Percentiles rank a stretch among this genome's conserved stretches.
Conservation (phyloP, 2,329 filamentous ascomycete species). For the Parasarocladium wereldwijsianum region DNA sequence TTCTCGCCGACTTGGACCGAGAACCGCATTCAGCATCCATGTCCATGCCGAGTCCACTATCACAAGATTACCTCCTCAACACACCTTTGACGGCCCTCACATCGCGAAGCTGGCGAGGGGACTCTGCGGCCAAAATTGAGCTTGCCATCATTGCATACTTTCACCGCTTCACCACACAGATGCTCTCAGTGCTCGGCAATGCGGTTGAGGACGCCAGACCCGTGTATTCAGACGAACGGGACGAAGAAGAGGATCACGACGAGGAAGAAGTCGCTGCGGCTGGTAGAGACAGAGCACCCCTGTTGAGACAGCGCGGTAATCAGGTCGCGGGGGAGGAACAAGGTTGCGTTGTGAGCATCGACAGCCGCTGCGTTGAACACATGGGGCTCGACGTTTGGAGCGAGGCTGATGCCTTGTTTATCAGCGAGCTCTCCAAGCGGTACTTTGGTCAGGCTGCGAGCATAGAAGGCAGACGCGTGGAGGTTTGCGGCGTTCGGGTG, state of each 20-base stretch:
- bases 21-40: constrained; percentile 14
- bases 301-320: constrained; percentile 11
- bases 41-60: constrained; percentile 16
- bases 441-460: constrained; percentile 53
- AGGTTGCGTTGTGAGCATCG: constrained; percentile 34
- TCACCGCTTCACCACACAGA: constrained; percentile 55
- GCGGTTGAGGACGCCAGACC: constrained; percentile 37
- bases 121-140: constrained; percentile 38
- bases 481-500: constrained; percentile 60
- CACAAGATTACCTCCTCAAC: constrained; percentile 18
- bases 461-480: constrained; percentile 54
- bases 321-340: constrained; percentile 19
- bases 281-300: constrained; percentile 11
- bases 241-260: constrained; percentile 18
- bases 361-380: constrained; percentile 47
- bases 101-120: constrained; percentile 17
- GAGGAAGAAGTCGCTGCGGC: constrained; percentile 17
- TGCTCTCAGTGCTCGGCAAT: constrained; percentile 47
- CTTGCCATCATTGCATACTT: constrained; percentile 70
- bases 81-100: constrained; percentile 31
- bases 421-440: constrained; percentile 42
- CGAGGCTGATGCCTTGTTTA: constrained; percentile 51
- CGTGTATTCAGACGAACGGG: constrained; percentile 17
- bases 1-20: constrained; percentile 37
- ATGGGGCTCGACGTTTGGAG: constrained; percentile 76